These are phyloP conservation scores for Colletotrichum salicis DNA, from an alignment of 2,329 filamentous ascomycete genomes.

Conservation along the genomic window DNA sequence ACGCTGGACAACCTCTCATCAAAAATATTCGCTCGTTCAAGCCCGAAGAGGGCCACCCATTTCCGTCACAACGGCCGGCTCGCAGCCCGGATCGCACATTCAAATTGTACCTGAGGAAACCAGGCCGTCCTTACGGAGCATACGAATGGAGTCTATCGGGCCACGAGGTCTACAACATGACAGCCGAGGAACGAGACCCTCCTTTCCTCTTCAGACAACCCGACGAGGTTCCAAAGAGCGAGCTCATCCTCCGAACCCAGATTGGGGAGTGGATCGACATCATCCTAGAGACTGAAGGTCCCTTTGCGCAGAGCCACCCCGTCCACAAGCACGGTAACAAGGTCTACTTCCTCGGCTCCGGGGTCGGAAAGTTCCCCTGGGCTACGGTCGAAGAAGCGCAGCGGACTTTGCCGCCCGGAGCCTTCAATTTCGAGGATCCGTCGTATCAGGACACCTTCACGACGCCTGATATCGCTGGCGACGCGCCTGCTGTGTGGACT, in stretches of 20 bases:
- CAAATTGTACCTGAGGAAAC: constrained; percentile 3
- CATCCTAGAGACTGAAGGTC: constrained; percentile 9
- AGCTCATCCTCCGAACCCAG: not conserved
- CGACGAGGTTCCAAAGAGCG: not conserved
- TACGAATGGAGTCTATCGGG: constrained; percentile 12
- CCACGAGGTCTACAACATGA: constrained; percentile 13
- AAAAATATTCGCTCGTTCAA: not conserved
- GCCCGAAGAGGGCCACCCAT: not conserved
- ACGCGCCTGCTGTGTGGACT: constrained; percentile 43
- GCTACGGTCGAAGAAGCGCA: not conserved
- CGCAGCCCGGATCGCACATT: not conserved
- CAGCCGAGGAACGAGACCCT: not conserved
- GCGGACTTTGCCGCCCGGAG: not conserved
- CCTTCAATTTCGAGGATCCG: constrained; percentile 56
- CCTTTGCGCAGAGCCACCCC: not conserved
- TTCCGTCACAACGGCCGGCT: not conserved
- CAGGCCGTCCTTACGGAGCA: constrained; percentile 6
- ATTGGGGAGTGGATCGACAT: constrained; percentile 11
- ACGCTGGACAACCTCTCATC: constrained; percentile 2
- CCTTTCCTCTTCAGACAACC: not conserved
- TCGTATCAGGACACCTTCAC: constrained; percentile 48
- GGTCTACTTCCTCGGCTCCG: not conserved
- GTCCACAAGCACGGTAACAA: constrained; percentile 22
- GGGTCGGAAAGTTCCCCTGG: not conserved
- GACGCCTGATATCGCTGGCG: constrained; percentile 8